phyloP scores from a whole-genome alignment of 805 yeast genomes.

The Sungouiella blattae region DNA sequence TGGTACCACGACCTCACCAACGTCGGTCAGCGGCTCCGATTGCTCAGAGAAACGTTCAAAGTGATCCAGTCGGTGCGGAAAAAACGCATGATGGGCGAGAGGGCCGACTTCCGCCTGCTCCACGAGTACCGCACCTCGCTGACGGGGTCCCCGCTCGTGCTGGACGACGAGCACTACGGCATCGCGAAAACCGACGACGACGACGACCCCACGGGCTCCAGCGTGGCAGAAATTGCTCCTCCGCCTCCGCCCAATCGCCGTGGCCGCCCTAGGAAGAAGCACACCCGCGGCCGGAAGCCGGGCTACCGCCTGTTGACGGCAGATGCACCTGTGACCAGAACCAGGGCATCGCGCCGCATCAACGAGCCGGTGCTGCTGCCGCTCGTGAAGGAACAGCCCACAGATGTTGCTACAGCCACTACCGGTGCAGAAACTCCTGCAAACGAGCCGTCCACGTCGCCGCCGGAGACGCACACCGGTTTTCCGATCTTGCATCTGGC shows the following conservation, averaged over 20 bases:
- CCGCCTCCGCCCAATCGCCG: constrained; percentile 10
- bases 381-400: not conserved
- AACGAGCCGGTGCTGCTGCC: not conserved
- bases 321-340: not conserved
- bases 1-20: constrained; percentile 16
- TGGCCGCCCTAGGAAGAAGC: constrained; percentile 15
- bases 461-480: not conserved
- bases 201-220: constrained; percentile 3
- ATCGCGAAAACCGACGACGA: constrained; percentile 11
- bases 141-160: constrained; percentile 9
- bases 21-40: constrained; percentile 16
- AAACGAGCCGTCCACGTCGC: not conserved
- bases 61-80: constrained; percentile 18
- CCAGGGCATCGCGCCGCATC: not conserved
- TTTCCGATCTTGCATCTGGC: constrained; percentile 3
- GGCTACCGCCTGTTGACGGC: not conserved
- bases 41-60: constrained; percentile 16
- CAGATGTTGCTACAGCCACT: not conserved
- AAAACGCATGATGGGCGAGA: constrained; percentile 14
- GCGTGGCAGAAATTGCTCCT: constrained; percentile 3
- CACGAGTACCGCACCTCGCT: constrained; percentile 9
- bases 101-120: constrained; percentile 14
- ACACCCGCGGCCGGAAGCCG: constrained; percentile 12
- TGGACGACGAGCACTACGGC: constrained; percentile 13
- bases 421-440: not conserved